Conservation (phyloP, 345 rosid genomes). For the Salix arbutifolia region DNA sequence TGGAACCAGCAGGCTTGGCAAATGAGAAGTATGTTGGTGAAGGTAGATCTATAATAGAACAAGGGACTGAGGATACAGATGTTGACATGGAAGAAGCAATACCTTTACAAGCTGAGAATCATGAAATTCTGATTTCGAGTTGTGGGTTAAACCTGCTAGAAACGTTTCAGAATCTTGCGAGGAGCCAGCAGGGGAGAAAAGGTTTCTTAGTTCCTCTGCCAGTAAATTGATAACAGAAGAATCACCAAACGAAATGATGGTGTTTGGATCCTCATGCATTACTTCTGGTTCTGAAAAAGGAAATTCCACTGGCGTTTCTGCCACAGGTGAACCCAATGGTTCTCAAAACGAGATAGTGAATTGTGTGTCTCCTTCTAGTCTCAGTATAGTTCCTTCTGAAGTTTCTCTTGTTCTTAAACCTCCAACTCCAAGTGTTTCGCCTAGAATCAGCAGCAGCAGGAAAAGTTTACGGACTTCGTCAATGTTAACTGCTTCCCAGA, state of each 20-base stretch:
- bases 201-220: conserved; percentile 7
- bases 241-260: conserved; percentile 8
- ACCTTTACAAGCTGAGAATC: conserved; percentile 39
- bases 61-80: conserved; percentile 48
- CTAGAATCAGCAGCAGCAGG: too few species aligned
- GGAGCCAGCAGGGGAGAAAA: conserved; percentile 10
- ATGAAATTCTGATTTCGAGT: conserved; percentile 15
- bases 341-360: too few species aligned
- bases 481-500: conserved; percentile 70
- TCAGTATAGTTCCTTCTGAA: too few species aligned
- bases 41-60: conserved; percentile 21
- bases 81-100: conserved; percentile 65
- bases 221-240: conserved; percentile 21
- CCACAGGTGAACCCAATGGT: too few species aligned
- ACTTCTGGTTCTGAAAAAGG: conserved; percentile 22
- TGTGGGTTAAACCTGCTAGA: conserved; percentile 25
- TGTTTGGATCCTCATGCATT: conserved; percentile 20
- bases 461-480: conserved; percentile 83
- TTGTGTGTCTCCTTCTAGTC: too few species aligned
- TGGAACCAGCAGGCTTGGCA: conserved; percentile 40
- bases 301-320: too few species aligned
- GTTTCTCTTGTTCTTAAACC: too few species aligned
- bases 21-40: conserved; percentile 24
- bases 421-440: too few species aligned
- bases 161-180: conserved; percentile 21